Evolutionary conservation across 768 basidiomycete genomes (phyloP), one percentile per base, ranked within the genome.

Genomic region (Pisolithus orientalis): DNA sequence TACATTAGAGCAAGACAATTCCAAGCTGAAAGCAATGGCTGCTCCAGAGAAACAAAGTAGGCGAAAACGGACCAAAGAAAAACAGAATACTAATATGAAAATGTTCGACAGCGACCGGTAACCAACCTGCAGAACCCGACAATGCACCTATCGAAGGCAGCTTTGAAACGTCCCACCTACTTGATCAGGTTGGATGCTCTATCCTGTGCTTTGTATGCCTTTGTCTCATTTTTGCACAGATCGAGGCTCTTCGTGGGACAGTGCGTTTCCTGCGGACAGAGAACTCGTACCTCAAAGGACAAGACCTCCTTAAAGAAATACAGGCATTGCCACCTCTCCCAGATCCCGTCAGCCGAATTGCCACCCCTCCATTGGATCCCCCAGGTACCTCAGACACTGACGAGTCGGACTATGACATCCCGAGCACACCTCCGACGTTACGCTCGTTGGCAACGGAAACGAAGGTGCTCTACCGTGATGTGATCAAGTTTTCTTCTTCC

Each of bases 211-310:
- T 42, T 31, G 16, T 10, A 44, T 13, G 5, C 8, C 16, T 39
- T 6, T 16, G 43, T 59, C 57, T 61, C 55, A 55, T 47, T 39
- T 27, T n/a, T 52, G 11, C 53, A 24, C 59, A 93, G 87, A 84
- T 97, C 62, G 90, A 95, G 44, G 88, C 87, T 13, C 79, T 97
- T n/a, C 87, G 91, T 39, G 85, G 87, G 5, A 90, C 94, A 0
- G 83, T 98, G 28, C 83, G 91, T 17, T 97, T 89, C 81, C 75
- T 99, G n/a, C 84, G 94, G 24, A 84, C 79, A 34, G 94, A 98
- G 69, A 98, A 98, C 65, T 80, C 90, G 2, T 93, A 90, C 64
- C 84, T 98, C 70, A 94, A 89, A 64, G 91, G 93, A 2, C 90
- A 92, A 66, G 92, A 94, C 60, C 79, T 98, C 0, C 81, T 97